A percentile compares a stretch with the other conserved stretches of the same genome.
Evolutionary conservation across 306 rosid genomes (phyloP).

Genomic region (Medicago lupulina): DNA sequence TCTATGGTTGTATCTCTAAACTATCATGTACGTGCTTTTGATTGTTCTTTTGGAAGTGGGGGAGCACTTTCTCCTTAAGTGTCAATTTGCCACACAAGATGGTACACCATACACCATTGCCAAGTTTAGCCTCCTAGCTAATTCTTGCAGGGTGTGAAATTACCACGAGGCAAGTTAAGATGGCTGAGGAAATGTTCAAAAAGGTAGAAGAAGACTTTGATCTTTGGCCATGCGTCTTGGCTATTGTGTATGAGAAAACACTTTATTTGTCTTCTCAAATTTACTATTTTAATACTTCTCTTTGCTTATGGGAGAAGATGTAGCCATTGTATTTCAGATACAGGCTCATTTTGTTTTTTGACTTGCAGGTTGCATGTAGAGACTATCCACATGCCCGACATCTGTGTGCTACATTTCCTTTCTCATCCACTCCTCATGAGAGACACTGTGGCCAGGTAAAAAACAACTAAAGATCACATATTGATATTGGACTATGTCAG

Average conservation of each 20-base stretch:
- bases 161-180: constrained; percentile 29
- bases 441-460: constrained; percentile 64
- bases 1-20: constrained; percentile 25
- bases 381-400: constrained; percentile 88
- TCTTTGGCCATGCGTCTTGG: constrained; percentile 34
- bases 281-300: constrained; percentile 7
- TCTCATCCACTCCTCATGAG: constrained; percentile 69
- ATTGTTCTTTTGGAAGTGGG: neutral
- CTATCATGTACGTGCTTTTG: constrained; percentile 29
- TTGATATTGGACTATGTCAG: constrained; percentile 6
- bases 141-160: constrained; percentile 44
- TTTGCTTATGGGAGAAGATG: constrained; percentile 25
- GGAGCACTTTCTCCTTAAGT: neutral
- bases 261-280: constrained; percentile 22
- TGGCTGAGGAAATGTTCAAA: constrained; percentile 26
- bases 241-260: constrained; percentile 39
- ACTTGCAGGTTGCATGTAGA: constrained; percentile 79
- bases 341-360: constrained; percentile 34
- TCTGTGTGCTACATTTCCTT: constrained; percentile 72
- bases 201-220: constrained; percentile 32
- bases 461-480: constrained; percentile 29
- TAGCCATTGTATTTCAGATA: constrained; percentile 29
- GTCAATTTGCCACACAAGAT: constrained; percentile 2
- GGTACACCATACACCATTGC: constrained; percentile 32
- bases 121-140: constrained; percentile 39